These are phyloP conservation scores for Camellia japonica DNA, from an alignment of 148 eudicot species.

Conservation along the genomic window DNA sequence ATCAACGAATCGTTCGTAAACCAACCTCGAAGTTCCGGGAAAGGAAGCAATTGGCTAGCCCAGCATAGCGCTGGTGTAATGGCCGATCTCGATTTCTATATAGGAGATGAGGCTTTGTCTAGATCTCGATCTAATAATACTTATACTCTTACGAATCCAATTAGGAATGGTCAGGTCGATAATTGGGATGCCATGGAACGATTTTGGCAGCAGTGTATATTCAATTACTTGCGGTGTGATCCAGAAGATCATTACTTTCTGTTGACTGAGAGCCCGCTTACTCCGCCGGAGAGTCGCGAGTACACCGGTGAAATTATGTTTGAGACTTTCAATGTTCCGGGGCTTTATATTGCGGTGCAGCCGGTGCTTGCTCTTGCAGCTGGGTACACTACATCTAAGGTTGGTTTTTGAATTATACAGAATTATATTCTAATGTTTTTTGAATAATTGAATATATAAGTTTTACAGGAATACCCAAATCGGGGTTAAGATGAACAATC, in stretches of 20 bases:
- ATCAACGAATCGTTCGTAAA: conserved; percentile 76
- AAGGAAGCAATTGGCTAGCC: conserved; percentile 67
- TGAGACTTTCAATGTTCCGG: conserved; percentile 95
- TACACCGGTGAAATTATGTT: conserved; percentile 98
- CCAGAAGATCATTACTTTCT: conserved; percentile 96
- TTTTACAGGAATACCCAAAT: background rate
- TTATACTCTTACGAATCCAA: conserved; percentile 77
- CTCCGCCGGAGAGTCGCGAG: conserved; percentile 94
- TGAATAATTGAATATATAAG: background rate
- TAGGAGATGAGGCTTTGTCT: conserved; percentile 81
- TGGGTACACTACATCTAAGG: conserved; percentile 94
- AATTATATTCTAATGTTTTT: background rate
- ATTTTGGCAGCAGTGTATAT: conserved; percentile 98
- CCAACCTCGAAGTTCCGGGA: conserved; percentile 59
- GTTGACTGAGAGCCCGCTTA: conserved; percentile 91
- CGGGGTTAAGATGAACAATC: background rate
- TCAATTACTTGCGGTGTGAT: conserved; percentile 92
- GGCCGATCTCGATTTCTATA: conserved; percentile 94
- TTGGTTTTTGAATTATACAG: conserved; percentile 28
- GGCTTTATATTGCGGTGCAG: conserved; percentile 96
- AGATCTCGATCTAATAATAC: conserved; percentile 79
- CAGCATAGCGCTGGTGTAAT: conserved; percentile 92
- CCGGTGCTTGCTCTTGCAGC: conserved; percentile 98
- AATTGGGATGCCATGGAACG: conserved; percentile 98
- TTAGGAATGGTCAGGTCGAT: conserved; percentile 83